A percentile compares a stretch with the other conserved stretches of the same genome.
Conservation (phyloP, 2,329 filamentous ascomycete species). For the Hysterium pulicare region DNA sequence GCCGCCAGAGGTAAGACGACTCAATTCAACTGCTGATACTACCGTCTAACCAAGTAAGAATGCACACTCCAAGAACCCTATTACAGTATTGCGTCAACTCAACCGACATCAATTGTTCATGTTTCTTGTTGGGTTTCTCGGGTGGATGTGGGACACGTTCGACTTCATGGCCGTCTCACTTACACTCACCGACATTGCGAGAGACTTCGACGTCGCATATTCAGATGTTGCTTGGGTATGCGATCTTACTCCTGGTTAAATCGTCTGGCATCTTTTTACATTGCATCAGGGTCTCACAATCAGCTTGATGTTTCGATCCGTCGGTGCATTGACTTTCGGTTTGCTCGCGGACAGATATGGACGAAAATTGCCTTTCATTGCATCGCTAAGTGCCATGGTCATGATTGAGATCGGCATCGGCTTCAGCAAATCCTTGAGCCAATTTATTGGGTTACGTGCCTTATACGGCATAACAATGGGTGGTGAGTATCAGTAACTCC, state of each 20-base stretch:
- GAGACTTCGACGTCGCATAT: slow-evolving; percentile 52
- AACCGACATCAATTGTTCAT: slow-evolving; percentile 15
- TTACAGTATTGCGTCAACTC: slow-evolving; percentile 39
- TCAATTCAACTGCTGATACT: neutral
- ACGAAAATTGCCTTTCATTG: slow-evolving; percentile 35
- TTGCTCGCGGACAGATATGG: slow-evolving; percentile 25
- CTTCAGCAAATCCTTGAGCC: slow-evolving; percentile 31
- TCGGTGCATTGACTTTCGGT: slow-evolving; percentile 28
- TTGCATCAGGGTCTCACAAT: slow-evolving; percentile 17
- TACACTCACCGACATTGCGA: slow-evolving; percentile 53
- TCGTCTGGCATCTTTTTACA: neutral
- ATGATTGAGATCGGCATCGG: slow-evolving; percentile 37
- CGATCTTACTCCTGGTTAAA: slow-evolving; percentile 4
- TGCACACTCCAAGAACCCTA: slow-evolving; percentile 38
- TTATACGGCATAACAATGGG: slow-evolving; percentile 41
- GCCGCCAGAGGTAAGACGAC: neutral
- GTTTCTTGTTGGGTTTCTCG: slow-evolving; percentile 13
- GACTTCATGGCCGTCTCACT: slow-evolving; percentile 66
- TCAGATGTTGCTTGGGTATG: slow-evolving; percentile 59
- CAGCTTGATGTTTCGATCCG: slow-evolving; percentile 29
- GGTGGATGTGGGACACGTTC: slow-evolving; percentile 61
- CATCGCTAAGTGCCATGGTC: slow-evolving; percentile 35
- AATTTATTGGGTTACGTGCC: slow-evolving; percentile 37
- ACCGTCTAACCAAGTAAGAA: neutral
- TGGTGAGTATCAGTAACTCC: slow-evolving; percentile 15